Evolutionary conservation across 306 rosid species (phyloP), one percentile per base, ranked within the genome.

Genomic region (Cicer chorassanicum): DNA sequence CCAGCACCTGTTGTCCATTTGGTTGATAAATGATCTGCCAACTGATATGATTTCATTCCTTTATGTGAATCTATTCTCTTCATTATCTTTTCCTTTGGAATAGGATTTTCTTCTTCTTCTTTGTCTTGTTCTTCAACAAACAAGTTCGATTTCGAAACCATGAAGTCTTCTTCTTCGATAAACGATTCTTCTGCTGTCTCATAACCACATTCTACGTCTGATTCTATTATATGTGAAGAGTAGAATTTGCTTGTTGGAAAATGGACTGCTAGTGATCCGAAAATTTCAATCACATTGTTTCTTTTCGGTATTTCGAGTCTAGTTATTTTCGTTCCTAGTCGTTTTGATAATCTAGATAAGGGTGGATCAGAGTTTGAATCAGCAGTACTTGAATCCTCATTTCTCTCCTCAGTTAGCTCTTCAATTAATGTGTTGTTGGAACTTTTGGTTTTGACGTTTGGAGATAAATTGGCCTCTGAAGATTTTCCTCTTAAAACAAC

Each of bases 1-100:
- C 93, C 97, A 5, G 87, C 96, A 36, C 93, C 98, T 6, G 93
- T 93, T 71, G 96, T 80, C 98, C 97, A 93, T 80, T 65, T 87
- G 15, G 87, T 84, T 15, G 83, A 59, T 40, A 91, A 79, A 3
- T 89, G 96, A 54, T 81, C 9, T 8, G 89, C 97, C 84, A 90
- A 73, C 79, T 92, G 96, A 72, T 87, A 92, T 44, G 98, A 87
- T 8, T 84, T 86, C 88, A 75, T 82, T 76, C 89, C 88, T 71
- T 93, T 89, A 67, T 91, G 97, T 24, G 90, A 91, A 72, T 75
- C 82, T 61, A 93, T 89, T 53, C 96, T 83, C 81, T 75, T 67
- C 79, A 88, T 57, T 41, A 93, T 87, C 14, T 81, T 86, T 24
- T 93, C 93, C 45, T 91, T 86, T 6, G 93, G 86, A 49, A 91